Evolutionary conservation across 169 alveolate species (phyloP).

Genomic region (Sarcocystis neurona): DNA sequence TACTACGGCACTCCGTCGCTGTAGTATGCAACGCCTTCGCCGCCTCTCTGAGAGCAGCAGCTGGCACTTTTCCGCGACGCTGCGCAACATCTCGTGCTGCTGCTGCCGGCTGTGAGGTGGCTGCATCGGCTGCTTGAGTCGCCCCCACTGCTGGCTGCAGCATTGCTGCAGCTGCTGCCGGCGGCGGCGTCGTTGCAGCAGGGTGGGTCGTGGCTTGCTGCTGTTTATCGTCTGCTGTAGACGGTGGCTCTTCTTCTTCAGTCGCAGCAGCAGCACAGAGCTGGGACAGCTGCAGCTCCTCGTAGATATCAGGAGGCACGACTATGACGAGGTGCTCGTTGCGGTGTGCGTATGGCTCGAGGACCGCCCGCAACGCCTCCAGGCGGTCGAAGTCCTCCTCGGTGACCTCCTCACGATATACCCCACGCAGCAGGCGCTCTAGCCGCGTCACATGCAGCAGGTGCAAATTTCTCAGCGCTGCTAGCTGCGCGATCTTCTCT

Average conservation of each 20-base stretch:
- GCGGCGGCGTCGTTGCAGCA: background rate
- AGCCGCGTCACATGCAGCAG: background rate
- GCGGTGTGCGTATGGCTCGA: constrained; percentile 15
- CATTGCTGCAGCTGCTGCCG: background rate
- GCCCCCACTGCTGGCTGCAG: background rate
- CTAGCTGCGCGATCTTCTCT: background rate
- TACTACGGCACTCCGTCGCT: too few species aligned
- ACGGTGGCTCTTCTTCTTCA: background rate
- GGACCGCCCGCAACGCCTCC: background rate
- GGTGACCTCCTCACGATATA: background rate
- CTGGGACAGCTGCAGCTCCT: background rate
- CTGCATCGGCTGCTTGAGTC: too few species aligned
- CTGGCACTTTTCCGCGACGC: too few species aligned
- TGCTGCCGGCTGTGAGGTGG: too few species aligned
- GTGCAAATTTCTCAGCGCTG: background rate
- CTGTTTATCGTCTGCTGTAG: background rate
- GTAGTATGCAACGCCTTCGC: too few species aligned
- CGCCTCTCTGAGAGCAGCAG: too few species aligned
- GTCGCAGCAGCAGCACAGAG: background rate
- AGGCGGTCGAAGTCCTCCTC: constrained; percentile 22
- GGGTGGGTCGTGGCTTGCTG: background rate
- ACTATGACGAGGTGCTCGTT: background rate
- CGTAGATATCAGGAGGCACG: background rate
- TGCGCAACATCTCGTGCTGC: too few species aligned
- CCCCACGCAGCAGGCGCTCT: background rate